phyloP scores from a whole-genome alignment of 1,139 yeast genomes.

The Yamadazyma dushanensis region DNA sequence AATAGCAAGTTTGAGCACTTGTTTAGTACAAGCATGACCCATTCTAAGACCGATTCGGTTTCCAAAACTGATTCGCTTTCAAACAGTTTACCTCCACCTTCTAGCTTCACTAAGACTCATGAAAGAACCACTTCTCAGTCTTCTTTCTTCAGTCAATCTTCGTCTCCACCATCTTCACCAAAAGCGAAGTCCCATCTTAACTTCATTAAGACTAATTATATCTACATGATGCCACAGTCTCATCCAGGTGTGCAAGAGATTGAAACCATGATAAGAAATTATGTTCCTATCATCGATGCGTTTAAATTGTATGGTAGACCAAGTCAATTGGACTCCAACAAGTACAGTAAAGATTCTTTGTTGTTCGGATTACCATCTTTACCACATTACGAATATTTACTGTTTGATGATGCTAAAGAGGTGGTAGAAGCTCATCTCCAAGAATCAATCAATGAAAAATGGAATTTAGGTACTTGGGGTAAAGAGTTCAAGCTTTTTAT shows the following conservation, averaged over 20 bases:
- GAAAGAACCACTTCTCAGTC: conserved; percentile 24
- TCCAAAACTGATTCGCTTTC: background rate
- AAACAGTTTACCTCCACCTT: conserved; percentile 3
- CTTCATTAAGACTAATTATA: conserved; percentile 38
- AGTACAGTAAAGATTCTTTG: conserved; percentile 44
- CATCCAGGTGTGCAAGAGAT: conserved; percentile 59
- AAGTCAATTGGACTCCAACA: conserved; percentile 46
- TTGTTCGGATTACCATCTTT: conserved; percentile 58
- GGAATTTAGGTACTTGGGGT: conserved; percentile 27
- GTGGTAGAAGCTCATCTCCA: conserved; percentile 32
- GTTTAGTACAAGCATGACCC: conserved; percentile 14
- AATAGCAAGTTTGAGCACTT: conserved; percentile 40
- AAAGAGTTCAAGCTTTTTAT: conserved; percentile 41
- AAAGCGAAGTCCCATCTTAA: conserved; percentile 17
- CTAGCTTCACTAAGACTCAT: conserved; percentile 12
- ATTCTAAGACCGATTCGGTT: background rate
- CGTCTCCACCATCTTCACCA: conserved; percentile 20
- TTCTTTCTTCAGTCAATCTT: conserved; percentile 18
- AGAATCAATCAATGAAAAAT: conserved; percentile 30
- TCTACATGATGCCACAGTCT: conserved; percentile 51
- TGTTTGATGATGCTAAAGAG: conserved; percentile 36
- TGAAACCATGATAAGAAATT: conserved; percentile 57
- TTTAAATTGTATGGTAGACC: conserved; percentile 60
- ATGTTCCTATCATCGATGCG: conserved; percentile 53
- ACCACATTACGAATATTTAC: conserved; percentile 53